Conservation (phyloP, 176 grass and related monocot genomes). For the Elymus sibiricus region DNA sequence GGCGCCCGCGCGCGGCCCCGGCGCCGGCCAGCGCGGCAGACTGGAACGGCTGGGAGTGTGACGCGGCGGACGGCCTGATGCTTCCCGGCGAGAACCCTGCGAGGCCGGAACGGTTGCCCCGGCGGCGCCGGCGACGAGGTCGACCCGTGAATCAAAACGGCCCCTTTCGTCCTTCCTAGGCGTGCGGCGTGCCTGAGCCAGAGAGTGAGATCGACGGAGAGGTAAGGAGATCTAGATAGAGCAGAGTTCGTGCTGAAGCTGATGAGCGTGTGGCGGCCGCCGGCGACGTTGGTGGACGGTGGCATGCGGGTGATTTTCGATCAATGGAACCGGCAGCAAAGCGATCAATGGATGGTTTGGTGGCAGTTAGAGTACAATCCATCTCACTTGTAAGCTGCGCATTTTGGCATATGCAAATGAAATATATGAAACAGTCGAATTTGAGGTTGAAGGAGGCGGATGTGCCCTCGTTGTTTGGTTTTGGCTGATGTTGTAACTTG, state of each 20-base stretch:
- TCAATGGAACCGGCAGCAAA: neutral
- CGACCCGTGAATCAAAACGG: neutral
- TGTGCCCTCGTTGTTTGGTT: neutral
- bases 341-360: neutral
- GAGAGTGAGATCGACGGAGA: neutral
- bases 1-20: neutral
- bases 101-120: neutral
- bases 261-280: neutral
- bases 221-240: neutral
- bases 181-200: neutral
- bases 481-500: neutral
- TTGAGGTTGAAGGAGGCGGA: neutral
- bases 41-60: slow-evolving; percentile 14
- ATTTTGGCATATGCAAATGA: neutral
- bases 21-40: neutral
- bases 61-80: slow-evolving; percentile 17
- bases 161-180: neutral
- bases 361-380: neutral
- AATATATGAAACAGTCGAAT: neutral
- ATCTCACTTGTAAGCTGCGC: neutral
- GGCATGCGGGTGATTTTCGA: neutral
- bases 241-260: neutral
- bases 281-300: neutral
- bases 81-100: neutral
- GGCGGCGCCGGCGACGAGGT: neutral